Conservation (phyloP, 2,329 filamentous ascomycete species). For the Cryoendolithus antarcticus region DNA sequence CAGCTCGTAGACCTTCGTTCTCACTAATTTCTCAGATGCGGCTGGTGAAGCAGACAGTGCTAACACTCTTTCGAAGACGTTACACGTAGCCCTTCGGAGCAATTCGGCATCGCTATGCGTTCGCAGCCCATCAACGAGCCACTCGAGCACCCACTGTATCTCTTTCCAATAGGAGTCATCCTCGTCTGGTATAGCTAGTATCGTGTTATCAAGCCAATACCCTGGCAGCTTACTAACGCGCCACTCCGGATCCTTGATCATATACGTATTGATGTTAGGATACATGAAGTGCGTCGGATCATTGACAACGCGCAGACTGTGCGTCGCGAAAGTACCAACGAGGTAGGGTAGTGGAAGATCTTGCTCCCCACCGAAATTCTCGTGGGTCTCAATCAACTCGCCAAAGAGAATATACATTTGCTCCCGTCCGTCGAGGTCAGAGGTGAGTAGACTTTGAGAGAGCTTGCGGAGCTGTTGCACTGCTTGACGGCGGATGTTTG, state of each 20-base stretch:
- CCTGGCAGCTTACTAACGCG: conserved; percentile 42
- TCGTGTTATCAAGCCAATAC: conserved; percentile 55
- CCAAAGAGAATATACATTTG: conserved; percentile 69
- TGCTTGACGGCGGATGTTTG: conserved; percentile 68
- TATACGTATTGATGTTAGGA: conserved; percentile 71
- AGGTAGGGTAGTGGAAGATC: conserved; percentile 55
- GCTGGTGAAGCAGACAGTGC: conserved; percentile 57
- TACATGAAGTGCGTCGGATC: conserved; percentile 76
- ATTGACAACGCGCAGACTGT: conserved; percentile 55
- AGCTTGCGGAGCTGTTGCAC: conserved; percentile 55
- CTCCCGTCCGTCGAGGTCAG: conserved; percentile 61
- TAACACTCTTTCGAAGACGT: conserved; percentile 64
- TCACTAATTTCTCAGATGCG: conserved; percentile 40
- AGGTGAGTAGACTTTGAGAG: conserved; percentile 42
- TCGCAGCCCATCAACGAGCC: conserved; percentile 56
- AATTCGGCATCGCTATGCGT: conserved; percentile 47
- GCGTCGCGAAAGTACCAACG: conserved; percentile 62
- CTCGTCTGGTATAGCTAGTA: conserved; percentile 59
- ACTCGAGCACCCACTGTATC: conserved; percentile 60
- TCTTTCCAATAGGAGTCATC: conserved; percentile 64
- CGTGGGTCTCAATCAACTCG: conserved; percentile 62
- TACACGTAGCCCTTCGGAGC: conserved; percentile 38
- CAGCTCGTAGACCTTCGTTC: conserved; percentile 49
- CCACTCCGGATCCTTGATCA: conserved; percentile 70
- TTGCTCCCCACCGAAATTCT: conserved; percentile 38